These are phyloP conservation scores for Citrus cavaleriei DNA, from an alignment of 345 rosid genomes.

Conservation along the genomic window DNA sequence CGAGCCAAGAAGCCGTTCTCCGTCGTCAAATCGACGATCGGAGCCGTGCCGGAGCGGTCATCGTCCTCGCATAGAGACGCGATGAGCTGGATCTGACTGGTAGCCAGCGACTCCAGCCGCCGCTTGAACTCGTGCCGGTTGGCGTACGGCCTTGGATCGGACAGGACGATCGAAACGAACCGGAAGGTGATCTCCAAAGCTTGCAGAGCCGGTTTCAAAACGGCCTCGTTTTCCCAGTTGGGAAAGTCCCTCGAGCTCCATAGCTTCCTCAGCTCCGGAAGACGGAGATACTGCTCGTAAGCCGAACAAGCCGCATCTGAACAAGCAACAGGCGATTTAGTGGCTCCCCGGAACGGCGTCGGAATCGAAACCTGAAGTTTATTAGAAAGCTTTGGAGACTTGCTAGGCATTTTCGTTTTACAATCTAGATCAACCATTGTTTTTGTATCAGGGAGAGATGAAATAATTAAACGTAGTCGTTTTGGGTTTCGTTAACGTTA, in stretches of 20 bases:
- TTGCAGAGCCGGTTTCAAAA: conserved; percentile 75
- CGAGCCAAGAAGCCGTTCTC: conserved; percentile 44
- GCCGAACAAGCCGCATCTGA: conserved; percentile 56
- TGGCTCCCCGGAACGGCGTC: conserved; percentile 8
- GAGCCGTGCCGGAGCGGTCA: conserved; percentile 32
- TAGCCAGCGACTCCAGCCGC: conserved; percentile 63
- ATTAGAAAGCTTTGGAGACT: conserved; percentile 36
- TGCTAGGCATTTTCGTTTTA: conserved; percentile 41
- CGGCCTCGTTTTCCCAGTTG: conserved; percentile 54
- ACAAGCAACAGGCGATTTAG: conserved; percentile 34
- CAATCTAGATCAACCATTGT: conserved; percentile 71
- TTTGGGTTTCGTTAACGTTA: not conserved
- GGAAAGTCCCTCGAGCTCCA: conserved; percentile 54
- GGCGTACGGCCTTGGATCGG: conserved; percentile 74
- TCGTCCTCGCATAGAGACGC: conserved; percentile 51
- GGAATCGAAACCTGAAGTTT: conserved; percentile 53
- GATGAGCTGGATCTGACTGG: conserved; percentile 62
- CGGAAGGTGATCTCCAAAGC: conserved; percentile 86
- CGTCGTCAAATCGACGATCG: conserved; percentile 41
- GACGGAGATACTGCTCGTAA: conserved; percentile 75
- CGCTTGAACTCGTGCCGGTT: conserved; percentile 70
- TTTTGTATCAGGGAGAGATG: not conserved
- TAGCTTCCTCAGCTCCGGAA: conserved; percentile 57
- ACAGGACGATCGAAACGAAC: conserved; percentile 54
- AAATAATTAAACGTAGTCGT: not conserved